Percentiles rank a stretch among this genome's conserved stretches.
Conservation (phyloP, 352 stramenopile genomes). For the Phytopythium delawarense region DNA sequence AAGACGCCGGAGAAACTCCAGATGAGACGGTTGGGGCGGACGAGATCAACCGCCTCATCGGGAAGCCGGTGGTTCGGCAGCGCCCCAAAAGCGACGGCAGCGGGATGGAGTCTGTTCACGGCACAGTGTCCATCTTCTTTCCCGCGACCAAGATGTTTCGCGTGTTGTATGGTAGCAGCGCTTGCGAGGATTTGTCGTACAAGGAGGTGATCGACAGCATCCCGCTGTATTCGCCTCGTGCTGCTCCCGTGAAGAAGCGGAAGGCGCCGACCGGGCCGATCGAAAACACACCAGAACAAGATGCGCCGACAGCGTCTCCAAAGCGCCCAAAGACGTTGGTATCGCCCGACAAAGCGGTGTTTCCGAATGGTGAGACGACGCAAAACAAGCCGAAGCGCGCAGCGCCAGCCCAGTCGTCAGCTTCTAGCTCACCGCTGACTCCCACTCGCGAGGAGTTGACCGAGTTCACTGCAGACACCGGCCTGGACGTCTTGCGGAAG, state of each 20-base stretch:
- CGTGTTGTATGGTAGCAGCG: slow-evolving; percentile 55
- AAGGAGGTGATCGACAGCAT: slow-evolving; percentile 60
- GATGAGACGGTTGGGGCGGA: slow-evolving; percentile 16
- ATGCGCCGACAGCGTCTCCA: slow-evolving; percentile 10
- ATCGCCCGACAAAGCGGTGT: neutral
- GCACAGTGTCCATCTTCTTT: slow-evolving; percentile 66
- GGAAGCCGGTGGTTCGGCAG: slow-evolving; percentile 34
- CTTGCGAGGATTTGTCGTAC: slow-evolving; percentile 55
- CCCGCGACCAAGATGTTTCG: slow-evolving; percentile 74
- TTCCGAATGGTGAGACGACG: slow-evolving; percentile 16
- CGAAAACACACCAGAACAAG: neutral
- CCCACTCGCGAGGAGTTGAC: neutral
- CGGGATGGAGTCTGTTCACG: slow-evolving; percentile 27
- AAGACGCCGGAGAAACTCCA: slow-evolving; percentile 14
- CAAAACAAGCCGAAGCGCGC: slow-evolving; percentile 8
- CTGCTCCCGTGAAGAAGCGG: slow-evolving; percentile 38
- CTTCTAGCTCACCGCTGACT: neutral
- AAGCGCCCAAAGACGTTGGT: slow-evolving; percentile 23
- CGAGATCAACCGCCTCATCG: slow-evolving; percentile 45
- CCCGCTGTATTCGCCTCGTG: slow-evolving; percentile 25
- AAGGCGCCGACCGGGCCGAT: slow-evolving; percentile 8
- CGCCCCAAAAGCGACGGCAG: slow-evolving; percentile 24
- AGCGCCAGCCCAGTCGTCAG: neutral
- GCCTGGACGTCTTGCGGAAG: slow-evolving; percentile 49
- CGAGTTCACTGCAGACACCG: slow-evolving; percentile 15